Evolutionary conservation across 306 rosid genomes (phyloP).

Genomic region (Cucurbita ficifolia): DNA sequence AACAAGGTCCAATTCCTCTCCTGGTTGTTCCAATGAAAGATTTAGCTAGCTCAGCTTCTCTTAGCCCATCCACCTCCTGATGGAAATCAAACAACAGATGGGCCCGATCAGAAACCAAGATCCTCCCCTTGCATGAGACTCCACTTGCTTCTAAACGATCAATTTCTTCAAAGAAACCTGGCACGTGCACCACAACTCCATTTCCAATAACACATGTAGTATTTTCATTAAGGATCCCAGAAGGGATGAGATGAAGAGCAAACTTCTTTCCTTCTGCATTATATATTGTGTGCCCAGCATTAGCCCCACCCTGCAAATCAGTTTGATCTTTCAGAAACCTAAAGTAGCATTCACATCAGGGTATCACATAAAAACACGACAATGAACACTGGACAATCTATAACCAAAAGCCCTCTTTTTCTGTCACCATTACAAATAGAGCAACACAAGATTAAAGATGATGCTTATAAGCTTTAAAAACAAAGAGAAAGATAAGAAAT

Average conservation of each 20-base stretch:
- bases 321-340: neutral
- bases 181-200: slow-evolving; percentile 90
- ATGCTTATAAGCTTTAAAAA: neutral
- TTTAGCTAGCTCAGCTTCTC: slow-evolving; percentile 80
- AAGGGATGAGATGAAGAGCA: slow-evolving; percentile 92
- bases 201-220: slow-evolving; percentile 86
- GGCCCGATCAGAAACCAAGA: slow-evolving; percentile 86
- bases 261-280: slow-evolving; percentile 92
- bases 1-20: slow-evolving; percentile 98
- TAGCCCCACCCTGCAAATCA: slow-evolving; percentile 71
- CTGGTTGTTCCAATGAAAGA: slow-evolving; percentile 94
- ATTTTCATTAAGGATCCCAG: slow-evolving; percentile 83
- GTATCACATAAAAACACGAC: neutral
- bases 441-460: neutral
- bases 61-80: slow-evolving; percentile 77
- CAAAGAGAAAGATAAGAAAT: neutral
- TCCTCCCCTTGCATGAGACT: slow-evolving; percentile 78
- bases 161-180: slow-evolving; percentile 72
- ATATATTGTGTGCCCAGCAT: slow-evolving; percentile 95
- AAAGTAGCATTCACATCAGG: neutral
- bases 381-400: too few species aligned
- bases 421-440: neutral
- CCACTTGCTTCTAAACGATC: slow-evolving; percentile 72
- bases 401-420: too few species aligned
- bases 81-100: slow-evolving; percentile 90